Evolutionary conservation across 1,284 basidiomycete genomes (phyloP).

Genomic region (Apiotrichum domesticum): DNA sequence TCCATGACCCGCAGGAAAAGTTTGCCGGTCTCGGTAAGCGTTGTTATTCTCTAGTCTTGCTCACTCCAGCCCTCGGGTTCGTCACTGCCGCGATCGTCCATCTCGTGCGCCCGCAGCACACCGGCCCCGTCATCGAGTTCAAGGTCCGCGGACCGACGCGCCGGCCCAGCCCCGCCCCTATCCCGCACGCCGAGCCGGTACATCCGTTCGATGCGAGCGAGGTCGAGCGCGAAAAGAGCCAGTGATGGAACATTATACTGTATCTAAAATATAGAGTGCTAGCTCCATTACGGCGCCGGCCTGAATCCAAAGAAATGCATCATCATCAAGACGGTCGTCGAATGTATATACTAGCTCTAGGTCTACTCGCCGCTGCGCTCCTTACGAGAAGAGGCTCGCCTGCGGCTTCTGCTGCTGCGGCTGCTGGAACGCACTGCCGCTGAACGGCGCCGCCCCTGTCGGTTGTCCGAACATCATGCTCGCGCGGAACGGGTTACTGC

Average conservation of each 20-base stretch:
- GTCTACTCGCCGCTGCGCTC: no score
- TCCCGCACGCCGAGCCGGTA: background rate
- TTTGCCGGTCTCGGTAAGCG: conserved; percentile 69
- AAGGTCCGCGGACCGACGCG: conserved; percentile 14
- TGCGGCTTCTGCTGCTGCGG: background rate
- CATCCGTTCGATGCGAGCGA: background rate
- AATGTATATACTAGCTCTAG: no score
- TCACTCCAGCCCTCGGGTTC: conserved; percentile 24
- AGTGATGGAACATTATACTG: no score
- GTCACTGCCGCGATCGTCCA: conserved; percentile 17
- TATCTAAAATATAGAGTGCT: no score
- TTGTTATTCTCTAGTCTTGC: background rate
- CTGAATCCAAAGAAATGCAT: no score
- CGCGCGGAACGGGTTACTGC: conserved; percentile 39
- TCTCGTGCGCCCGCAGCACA: conserved; percentile 15
- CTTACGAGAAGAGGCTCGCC: background rate
- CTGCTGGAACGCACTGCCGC: background rate
- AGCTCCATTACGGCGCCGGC: no score
- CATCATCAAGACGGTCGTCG: no score
- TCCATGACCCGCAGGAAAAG: conserved; percentile 85
- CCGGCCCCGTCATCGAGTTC: conserved; percentile 19
- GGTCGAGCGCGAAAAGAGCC: background rate
- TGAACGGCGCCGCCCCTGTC: background rate
- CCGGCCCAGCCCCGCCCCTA: background rate
- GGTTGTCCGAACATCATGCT: conserved; percentile 6